Evolutionary conservation across 1,284 basidiomycete species (phyloP), one percentile per base, ranked within the genome.

Genomic region (Boletus smithii): DNA sequence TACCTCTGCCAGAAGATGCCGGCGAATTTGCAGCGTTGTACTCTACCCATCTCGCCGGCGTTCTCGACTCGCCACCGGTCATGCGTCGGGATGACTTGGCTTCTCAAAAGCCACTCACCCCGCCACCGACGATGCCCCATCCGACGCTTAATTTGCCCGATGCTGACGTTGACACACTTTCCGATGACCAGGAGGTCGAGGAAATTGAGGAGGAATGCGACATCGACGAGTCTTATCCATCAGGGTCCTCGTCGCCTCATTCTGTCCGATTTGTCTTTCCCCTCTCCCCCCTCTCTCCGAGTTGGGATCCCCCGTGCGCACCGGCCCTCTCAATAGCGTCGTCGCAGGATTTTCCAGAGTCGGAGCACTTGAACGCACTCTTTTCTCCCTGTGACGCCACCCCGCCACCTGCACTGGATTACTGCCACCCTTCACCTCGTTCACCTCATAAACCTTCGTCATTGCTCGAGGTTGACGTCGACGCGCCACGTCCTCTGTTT

Each of bases 81-180:
- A 64, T 67, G 57, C 60, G 62, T 17, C 63, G 61, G 35, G 55
- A 59, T 52, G 62, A 64, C 36, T 46, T 65, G 41, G 48, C 50
- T 23, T 59, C 49, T 27, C 58, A 65, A 32, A 58, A 56, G 39
- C 74, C 66, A 3, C 65, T 67, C 33, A 74, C 73, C 38, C 73
- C 73, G 39, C 74, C 74, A 23, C 65, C 72, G 36, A 75, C 73
- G 18, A 56, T 70, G 38, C 70, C 70, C 16, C 66, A 65, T 24
- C 45, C 60, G 38, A 69, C 69, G 2, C 66, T 63, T 8, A 60
- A 51, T 17, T 54, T 75, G 33, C 73, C 73, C 5, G 68, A 67
- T 43, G 43, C 49, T 10, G 61, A 64, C 30, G 31, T 50, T 8
- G 60, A 65, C 26, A 14, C 27, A 1, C 40, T 37, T 18, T 49